phyloP scores from a whole-genome alignment of 2,329 filamentous ascomycete genomes.

The Fusarium longipes region DNA sequence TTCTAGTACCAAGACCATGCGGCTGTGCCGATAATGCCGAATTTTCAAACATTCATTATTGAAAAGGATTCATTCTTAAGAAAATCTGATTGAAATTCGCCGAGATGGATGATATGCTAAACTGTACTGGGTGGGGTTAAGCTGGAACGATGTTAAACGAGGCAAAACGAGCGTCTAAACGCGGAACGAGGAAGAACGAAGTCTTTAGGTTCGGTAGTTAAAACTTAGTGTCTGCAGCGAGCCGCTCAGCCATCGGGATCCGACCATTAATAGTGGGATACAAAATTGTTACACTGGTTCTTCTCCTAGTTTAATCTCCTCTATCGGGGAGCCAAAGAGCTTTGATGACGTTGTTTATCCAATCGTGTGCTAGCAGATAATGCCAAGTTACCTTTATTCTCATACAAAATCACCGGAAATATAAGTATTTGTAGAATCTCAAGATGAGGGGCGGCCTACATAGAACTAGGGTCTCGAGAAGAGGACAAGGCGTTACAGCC shows the following conservation, averaged over 20 bases:
- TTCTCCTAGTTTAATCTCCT: no score
- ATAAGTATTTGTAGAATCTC: no score
- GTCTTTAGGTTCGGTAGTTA: background rate
- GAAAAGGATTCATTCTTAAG: background rate
- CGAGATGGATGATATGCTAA: background rate
- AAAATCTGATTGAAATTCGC: background rate
- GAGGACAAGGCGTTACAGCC: background rate
- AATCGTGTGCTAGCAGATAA: no score
- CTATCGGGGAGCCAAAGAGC: no score
- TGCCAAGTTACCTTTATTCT: no score
- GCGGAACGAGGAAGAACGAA: background rate
- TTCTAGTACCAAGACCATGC: background rate
- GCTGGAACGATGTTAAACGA: background rate
- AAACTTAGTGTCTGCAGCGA: background rate
- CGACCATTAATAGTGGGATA: no score
- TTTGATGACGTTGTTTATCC: no score
- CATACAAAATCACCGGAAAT: no score
- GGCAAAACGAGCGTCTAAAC: background rate
- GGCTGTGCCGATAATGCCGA: background rate
- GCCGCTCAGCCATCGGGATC: background rate
- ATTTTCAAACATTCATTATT: background rate
- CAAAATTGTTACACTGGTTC: no score
- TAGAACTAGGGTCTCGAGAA: background rate
- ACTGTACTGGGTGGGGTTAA: background rate
- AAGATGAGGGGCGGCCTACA: no score